Evolutionary conservation across 2,329 filamentous ascomycete genomes (phyloP).

Genomic region (Pestalotiopsis sp.): DNA sequence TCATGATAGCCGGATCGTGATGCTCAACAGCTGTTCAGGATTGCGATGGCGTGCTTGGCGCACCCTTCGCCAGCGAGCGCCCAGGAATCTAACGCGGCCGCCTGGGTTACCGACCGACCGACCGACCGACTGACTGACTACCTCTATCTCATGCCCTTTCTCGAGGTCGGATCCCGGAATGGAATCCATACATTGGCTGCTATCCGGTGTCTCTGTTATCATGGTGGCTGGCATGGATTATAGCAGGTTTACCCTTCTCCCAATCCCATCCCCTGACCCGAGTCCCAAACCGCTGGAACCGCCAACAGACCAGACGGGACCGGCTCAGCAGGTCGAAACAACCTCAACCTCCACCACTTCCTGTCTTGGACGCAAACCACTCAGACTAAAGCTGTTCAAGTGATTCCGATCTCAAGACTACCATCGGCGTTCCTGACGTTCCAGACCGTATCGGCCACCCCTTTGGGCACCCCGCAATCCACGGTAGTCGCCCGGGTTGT

Average conservation of each 20-base stretch:
- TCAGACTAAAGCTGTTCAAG: background rate
- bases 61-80: background rate
- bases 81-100: background rate
- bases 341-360: background rate
- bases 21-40: background rate
- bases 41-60: background rate
- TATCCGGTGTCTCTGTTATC: background rate
- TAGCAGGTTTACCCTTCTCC: background rate
- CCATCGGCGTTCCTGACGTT: background rate
- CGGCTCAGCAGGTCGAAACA: background rate
- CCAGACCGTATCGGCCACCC: background rate
- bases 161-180: background rate
- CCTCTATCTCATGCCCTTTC: background rate
- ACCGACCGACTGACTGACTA: too few species aligned
- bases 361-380: background rate
- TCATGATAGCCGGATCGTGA: background rate
- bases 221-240: background rate
- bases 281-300: background rate
- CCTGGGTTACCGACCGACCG: too few species aligned
- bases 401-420: background rate
- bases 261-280: background rate
- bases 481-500: background rate
- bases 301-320: background rate
- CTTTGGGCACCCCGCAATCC: background rate
- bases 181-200: background rate